A percentile compares a stretch with the other conserved stretches of the same genome.
Evolutionary conservation across 202 grass and related monocot species (phyloP).

Genomic region (Carex arenaria): DNA sequence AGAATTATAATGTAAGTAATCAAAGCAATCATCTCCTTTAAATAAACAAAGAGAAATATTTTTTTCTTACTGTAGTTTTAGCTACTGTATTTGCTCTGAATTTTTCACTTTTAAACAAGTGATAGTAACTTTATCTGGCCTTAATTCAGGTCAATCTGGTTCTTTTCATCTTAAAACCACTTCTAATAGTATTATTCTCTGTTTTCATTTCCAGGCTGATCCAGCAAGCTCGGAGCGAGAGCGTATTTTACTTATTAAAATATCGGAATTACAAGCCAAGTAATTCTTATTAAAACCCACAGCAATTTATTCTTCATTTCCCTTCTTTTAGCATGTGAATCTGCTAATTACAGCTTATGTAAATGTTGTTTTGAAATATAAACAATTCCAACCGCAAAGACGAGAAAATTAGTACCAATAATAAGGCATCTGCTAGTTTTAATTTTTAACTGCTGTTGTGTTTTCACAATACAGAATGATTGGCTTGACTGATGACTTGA

Average conservation of each 20-base stretch:
- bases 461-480: slow-evolving; percentile 66
- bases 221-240: slow-evolving; percentile 74
- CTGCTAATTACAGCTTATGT: background rate
- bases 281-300: slow-evolving; percentile 24
- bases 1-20: slow-evolving; percentile 58
- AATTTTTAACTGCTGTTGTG: background rate
- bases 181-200: background rate
- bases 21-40: background rate
- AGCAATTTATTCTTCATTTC: background rate
- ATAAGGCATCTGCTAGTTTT: background rate
- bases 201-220: slow-evolving; percentile 53
- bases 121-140: background rate
- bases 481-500: slow-evolving; percentile 78
- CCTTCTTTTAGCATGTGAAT: background rate
- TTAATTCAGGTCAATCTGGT: background rate
- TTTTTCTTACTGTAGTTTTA: background rate
- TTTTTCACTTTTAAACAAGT: background rate
- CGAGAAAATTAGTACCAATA: background rate
- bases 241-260: slow-evolving; percentile 73
- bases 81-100: background rate
- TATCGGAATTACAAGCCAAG: slow-evolving; percentile 92
- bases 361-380: background rate
- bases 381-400: background rate
- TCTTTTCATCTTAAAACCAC: background rate
- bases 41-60: background rate